Conservation (phyloP, 495 filamentous ascomycete species). For the Lasiosphaeris hirsuta region DNA sequence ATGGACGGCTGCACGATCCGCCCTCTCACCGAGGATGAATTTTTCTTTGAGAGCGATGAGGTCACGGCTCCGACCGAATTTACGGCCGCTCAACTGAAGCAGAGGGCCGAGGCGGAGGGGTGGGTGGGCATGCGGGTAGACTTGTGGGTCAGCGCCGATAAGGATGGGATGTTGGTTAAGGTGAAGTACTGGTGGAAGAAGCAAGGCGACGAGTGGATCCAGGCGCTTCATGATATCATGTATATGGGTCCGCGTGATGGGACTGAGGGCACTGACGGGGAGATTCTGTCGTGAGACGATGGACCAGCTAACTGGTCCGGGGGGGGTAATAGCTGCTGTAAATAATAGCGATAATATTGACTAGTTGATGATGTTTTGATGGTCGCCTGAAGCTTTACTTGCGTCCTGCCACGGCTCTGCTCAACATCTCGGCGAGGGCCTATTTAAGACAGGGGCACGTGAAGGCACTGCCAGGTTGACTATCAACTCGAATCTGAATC, state of each 20-base stretch:
- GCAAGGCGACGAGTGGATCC: constrained; percentile 19
- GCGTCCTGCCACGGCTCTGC: no score
- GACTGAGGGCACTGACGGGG: constrained; percentile 17
- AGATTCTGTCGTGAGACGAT: background rate
- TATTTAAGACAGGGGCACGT: no score
- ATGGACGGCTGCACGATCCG: constrained; percentile 17
- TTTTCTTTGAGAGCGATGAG: constrained; percentile 19
- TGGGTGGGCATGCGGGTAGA: constrained; percentile 26
- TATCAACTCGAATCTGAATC: no score
- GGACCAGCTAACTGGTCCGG: no score
- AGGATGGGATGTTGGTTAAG: constrained; percentile 13
- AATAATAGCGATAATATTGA: no score
- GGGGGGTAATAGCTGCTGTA: no score
- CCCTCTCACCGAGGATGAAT: constrained; percentile 12
- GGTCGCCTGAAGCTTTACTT: no score
- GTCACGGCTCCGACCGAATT: constrained; percentile 5
- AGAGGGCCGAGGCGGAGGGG: constrained; percentile 10
- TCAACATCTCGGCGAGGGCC: no score
- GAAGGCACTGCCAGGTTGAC: no score
- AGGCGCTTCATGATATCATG: constrained; percentile 26
- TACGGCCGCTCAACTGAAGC: constrained; percentile 6
- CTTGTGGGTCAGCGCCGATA: constrained; percentile 14
- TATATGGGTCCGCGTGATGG: constrained; percentile 22
- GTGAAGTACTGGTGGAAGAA: constrained; percentile 27
- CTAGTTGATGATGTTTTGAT: no score